These are phyloP conservation scores for Penicillium diatomitis DNA, from an alignment of 495 filamentous ascomycete genomes.

Conservation along the genomic window DNA sequence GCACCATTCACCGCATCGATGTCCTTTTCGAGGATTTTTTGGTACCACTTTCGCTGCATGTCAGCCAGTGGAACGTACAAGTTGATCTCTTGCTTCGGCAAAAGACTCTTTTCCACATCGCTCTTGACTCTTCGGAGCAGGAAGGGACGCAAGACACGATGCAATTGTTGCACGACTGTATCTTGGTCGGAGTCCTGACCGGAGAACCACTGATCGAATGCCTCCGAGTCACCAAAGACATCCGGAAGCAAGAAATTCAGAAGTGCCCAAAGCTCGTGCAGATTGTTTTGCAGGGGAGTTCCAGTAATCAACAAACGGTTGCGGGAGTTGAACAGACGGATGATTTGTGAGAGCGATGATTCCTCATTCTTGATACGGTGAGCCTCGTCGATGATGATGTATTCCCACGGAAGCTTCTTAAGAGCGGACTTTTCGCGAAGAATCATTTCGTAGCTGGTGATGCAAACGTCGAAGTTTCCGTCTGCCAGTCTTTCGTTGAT, in stretches of 20 bases:
- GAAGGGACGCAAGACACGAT: constrained; percentile 89
- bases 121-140: constrained; percentile 93
- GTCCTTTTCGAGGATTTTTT: constrained; percentile 98
- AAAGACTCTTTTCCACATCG: constrained; percentile 95
- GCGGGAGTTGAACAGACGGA: constrained; percentile 91
- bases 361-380: constrained; percentile 99
- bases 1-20: constrained; percentile 99
- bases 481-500: constrained; percentile 87
- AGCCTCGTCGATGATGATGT: constrained; percentile 98
- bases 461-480: constrained; percentile 87
- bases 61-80: constrained; percentile 97
- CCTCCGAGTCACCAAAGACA: constrained; percentile 93
- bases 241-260: constrained; percentile 96
- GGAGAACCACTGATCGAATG: constrained; percentile 99
- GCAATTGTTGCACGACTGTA: constrained; percentile 92
- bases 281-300: constrained; percentile 95
- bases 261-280: constrained; percentile 98
- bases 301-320: constrained; percentile 95
- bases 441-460: constrained; percentile 97
- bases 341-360: constrained; percentile 92
- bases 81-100: constrained; percentile 97
- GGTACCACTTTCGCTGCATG: constrained; percentile 99
- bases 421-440: constrained; percentile 89
- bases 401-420: constrained; percentile 99
- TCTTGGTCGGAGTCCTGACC: constrained; percentile 84